Evolutionary conservation across 495 filamentous ascomycete genomes (phyloP), one percentile per base, ranked within the genome.

Genomic region (Coniosporium apollinis): DNA sequence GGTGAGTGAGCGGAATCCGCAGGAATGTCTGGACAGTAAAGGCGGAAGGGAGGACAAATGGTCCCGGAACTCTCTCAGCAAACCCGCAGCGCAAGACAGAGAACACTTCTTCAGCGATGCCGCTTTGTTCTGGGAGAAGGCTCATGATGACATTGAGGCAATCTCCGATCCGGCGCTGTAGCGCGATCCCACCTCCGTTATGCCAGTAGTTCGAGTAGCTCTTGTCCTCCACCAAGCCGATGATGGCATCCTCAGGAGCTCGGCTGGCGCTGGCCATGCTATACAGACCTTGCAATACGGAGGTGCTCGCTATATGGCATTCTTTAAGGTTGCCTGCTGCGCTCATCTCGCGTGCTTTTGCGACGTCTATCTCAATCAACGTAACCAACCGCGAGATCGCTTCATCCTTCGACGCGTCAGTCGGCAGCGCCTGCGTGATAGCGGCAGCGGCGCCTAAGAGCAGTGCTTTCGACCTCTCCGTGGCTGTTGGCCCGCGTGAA

Each of bases 71-170:
- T 1, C 60, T 68, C 52, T 96, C 89, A 2, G 75, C 76, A 47
- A 57, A 55, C 17, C 57, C 57, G 22, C 48, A 54, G 11, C 46
- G 43, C 15, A 61, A 50, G 11, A 61, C 51, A 32, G 55, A 50
- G 39, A 56, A 61, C 54, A 94, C 94, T 55, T 94, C 89, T 58
- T 96, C 89, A 45, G 94, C 87, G 2, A 87, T 70, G 29, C 79
- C 74, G 22, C 70, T 68, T 39, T 76, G 71, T 33, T 65, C 52
- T 3, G 63, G 62, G 41, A 83, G 72, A 17, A 67, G 58, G 1
- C 63, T 51, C 44, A 71, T 55, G 4, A 67, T 57, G 3, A 65
- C 45, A n/a, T 55, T 47, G 8, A 55, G 47, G 64, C 41, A 55
- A 44, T 28, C 60, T 43, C 79, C 65, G 42, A 85, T 70, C 31